These are phyloP conservation scores for Rhizopus microsporus DNA, from an alignment of 371 early-diverging fungal species.

Conservation along the genomic window DNA sequence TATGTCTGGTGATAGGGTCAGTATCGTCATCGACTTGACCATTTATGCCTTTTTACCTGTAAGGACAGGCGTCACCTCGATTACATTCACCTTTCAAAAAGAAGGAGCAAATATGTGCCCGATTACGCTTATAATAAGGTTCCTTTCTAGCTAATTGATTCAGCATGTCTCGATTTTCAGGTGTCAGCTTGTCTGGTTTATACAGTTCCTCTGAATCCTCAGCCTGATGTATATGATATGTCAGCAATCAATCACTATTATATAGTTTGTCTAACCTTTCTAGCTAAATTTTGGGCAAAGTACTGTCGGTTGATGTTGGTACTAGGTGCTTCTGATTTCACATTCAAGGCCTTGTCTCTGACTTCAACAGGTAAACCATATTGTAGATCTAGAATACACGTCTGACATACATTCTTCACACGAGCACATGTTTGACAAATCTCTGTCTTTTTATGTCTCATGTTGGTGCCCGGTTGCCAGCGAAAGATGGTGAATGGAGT, in stretches of 20 bases:
- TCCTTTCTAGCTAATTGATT: constrained; percentile 80
- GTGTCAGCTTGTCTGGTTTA: constrained; percentile 75
- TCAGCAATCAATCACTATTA: not conserved
- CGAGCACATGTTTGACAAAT: constrained; percentile 97
- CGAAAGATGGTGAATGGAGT: constrained; percentile 96
- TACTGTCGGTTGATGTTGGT: constrained; percentile 89
- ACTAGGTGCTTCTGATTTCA: constrained; percentile 75
- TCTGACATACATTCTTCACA: constrained; percentile 97
- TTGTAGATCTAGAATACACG: constrained; percentile 94
- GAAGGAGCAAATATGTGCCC: constrained; percentile 93
- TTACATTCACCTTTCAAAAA: constrained; percentile 92
- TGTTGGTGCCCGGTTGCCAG: constrained; percentile 93
- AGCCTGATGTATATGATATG: constrained; percentile 25
- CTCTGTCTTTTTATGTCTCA: constrained; percentile 96
- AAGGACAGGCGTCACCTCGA: constrained; percentile 91
- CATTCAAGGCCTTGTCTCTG: constrained; percentile 82
- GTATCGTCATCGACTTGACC: not conserved
- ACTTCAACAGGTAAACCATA: constrained; percentile 93
- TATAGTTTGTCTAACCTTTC: constrained; percentile 51
- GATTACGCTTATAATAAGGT: constrained; percentile 92
- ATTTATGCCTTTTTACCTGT: constrained; percentile 43
- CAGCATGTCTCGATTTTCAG: constrained; percentile 81
- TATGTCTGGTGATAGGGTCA: constrained; percentile 63
- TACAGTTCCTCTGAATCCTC: constrained; percentile 61
- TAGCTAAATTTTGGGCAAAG: constrained; percentile 84